Evolutionary conservation across 2,329 filamentous ascomycete genomes (phyloP).

Genomic region (Phaeosphaeriaceae sp.): DNA sequence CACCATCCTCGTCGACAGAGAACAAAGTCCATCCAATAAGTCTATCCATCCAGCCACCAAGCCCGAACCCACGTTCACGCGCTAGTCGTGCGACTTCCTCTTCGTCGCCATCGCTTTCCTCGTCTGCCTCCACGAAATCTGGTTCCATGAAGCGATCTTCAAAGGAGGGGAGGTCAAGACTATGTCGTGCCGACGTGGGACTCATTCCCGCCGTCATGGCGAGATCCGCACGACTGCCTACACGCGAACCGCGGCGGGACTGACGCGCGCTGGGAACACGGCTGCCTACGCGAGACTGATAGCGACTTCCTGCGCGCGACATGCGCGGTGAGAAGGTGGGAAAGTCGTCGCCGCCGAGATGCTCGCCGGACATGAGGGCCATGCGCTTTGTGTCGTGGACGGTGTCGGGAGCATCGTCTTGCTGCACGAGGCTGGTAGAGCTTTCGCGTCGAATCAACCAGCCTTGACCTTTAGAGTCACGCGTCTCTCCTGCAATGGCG

Average conservation of each 20-base stretch:
- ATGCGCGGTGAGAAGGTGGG: constrained; percentile 35
- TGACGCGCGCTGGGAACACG: constrained; percentile 49
- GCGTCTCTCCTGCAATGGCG: constrained; percentile 62
- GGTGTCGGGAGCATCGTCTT: constrained; percentile 45
- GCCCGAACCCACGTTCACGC: constrained; percentile 59
- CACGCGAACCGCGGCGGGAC: constrained; percentile 41
- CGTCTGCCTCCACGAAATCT: constrained; percentile 59
- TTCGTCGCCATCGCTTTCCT: constrained; percentile 57
- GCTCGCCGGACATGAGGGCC: constrained; percentile 42
- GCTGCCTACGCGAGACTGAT: constrained; percentile 47
- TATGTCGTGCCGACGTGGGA: constrained; percentile 33
- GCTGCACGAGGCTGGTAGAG: constrained; percentile 58
- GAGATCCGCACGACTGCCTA: constrained; percentile 47
- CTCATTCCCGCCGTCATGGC: constrained; percentile 38
- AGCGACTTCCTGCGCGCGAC: constrained; percentile 43
- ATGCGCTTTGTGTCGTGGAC: constrained; percentile 32
- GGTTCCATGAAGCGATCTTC: constrained; percentile 46
- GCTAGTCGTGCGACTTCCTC: constrained; percentile 61
- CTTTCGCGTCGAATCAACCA: constrained; percentile 65
- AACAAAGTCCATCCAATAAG: constrained; percentile 66
- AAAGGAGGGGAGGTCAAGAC: constrained; percentile 37
- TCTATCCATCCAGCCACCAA: constrained; percentile 64
- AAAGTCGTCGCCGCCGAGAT: constrained; percentile 43
- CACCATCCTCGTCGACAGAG: constrained; percentile 59
- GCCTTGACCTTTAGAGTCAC: constrained; percentile 68